Evolutionary conservation across 1,284 basidiomycete genomes (phyloP).

Genomic region (Peniophora sp.): DNA sequence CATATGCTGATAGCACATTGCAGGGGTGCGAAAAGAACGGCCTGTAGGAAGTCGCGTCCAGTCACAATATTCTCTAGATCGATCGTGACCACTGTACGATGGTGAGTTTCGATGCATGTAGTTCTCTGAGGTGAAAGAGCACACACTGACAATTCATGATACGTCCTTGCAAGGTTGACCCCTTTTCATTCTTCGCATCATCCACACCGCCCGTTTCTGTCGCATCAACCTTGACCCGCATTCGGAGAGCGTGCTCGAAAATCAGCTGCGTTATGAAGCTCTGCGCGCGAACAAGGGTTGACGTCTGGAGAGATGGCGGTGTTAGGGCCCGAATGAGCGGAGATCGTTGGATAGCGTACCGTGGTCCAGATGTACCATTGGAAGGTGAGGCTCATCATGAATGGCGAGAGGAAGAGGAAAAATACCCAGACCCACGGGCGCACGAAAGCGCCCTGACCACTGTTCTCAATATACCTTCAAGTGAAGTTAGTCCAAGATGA

Average conservation of each 20-base stretch:
- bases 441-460: conserved; percentile 26
- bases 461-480: conserved; percentile 32
- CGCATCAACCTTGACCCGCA: conserved; percentile 54
- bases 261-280: conserved; percentile 62
- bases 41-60: conserved; percentile 9
- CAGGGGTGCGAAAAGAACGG: conserved; percentile 26
- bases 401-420: conserved; percentile 51
- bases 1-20: conserved; percentile 28
- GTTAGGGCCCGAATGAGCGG: background rate
- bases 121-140: no score
- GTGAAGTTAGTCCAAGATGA: background rate
- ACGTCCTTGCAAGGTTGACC: conserved; percentile 9
- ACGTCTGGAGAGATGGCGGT: conserved; percentile 22
- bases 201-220: conserved; percentile 9
- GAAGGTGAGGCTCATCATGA: conserved; percentile 25
- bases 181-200: conserved; percentile 9
- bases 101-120: conserved; percentile 15
- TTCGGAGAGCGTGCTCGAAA: conserved; percentile 63
- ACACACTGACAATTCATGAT: conserved; percentile 9
- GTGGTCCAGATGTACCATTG: conserved; percentile 30
- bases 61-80: conserved; percentile 9
- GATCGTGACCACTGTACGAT: conserved; percentile 5
- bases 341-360: conserved; percentile 9
- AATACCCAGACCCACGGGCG: conserved; percentile 56
- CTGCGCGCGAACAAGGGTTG: conserved; percentile 46